phyloP scores from a whole-genome alignment of 2,329 filamentous ascomycete species.

The Ophiostoma himal-ulmi region DNA sequence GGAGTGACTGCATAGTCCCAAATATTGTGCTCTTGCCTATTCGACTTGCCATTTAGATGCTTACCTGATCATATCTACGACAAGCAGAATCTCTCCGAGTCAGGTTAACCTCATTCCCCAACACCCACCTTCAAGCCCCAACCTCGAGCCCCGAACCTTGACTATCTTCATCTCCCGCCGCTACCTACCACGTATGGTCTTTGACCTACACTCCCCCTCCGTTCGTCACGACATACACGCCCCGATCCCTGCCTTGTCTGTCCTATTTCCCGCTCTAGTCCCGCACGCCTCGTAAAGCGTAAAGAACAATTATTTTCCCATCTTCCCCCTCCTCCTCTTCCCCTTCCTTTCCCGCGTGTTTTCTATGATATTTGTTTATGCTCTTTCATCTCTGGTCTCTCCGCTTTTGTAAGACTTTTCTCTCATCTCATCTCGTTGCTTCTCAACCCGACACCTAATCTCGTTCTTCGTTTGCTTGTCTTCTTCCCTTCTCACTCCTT shows the following conservation, averaged over 20 bases:
- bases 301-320: not conserved
- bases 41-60: not conserved
- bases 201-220: not conserved
- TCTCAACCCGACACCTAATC: not conserved
- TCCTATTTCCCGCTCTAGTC: conserved; percentile 4
- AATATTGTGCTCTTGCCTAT: not conserved
- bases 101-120: not conserved
- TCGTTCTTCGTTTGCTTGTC: not conserved
- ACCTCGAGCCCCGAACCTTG: not conserved
- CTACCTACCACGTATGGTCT: not conserved
- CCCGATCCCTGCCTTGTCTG: conserved; percentile 3
- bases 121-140: not conserved
- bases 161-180: not conserved
- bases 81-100: not conserved
- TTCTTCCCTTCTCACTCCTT: not conserved
- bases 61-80: not conserved
- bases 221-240: not conserved
- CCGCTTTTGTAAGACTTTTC: not conserved
- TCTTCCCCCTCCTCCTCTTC: not conserved
- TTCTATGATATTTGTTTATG: not conserved
- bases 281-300: conserved; percentile 9
- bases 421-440: not conserved
- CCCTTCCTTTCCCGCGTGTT: not conserved
- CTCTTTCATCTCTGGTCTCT: not conserved
- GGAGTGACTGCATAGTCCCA: not conserved